Base-by-base conservation (phyloP, 2,329 filamentous ascomycete genomes). In the Aaosphaeria pasadenensis region DNA sequence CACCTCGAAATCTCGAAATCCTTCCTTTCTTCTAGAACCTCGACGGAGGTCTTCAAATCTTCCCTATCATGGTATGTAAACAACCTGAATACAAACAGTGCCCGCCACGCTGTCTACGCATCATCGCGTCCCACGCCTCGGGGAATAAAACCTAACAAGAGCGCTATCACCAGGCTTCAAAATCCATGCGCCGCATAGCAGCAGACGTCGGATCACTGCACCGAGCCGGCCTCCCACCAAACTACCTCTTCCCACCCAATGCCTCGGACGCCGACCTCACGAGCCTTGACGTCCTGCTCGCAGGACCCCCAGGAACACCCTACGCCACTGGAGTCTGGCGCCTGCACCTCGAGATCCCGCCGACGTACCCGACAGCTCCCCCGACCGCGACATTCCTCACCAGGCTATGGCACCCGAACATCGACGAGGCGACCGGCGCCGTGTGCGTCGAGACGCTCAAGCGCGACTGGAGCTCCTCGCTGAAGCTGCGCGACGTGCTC, bases 381-480 rank as follows among this genome's bases (percentile, higher is more conserved):
- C 78, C 78, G 0, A 85, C 81, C 38, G 83, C 82, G 2, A 74
- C 75, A 31, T 85, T 86, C 60, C 76, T 75, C 46, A 85, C 82
- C 3, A 74, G 77, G 5, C 80, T 85, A 53, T 86, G 81, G 75
- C 83, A 86, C 55, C 83, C 83, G 0, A 86, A 86, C 57, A 79
- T 86, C 43, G 82, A 85, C 52, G 80, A 83, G 45, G 70, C 73
- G n/a, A 81, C 78, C 0, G 83, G 83, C 5, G 78, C 77, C 1
- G 81, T 86, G 3, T 86, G 83, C 51, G 80, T 86, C 3, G 83
- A 85, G 67, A 85, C 83, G 2, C 60, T 86, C 40, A 86, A 85
- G 69, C 73, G 80, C 42, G 83, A 85, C 56, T 86, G 83, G 83
- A 76, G 80, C 48, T 69, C 74, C 11, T 77, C 72, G 30, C 64